Conservation (phyloP, 371 early-diverging fungal genomes). For the Mortierella sp. region DNA sequence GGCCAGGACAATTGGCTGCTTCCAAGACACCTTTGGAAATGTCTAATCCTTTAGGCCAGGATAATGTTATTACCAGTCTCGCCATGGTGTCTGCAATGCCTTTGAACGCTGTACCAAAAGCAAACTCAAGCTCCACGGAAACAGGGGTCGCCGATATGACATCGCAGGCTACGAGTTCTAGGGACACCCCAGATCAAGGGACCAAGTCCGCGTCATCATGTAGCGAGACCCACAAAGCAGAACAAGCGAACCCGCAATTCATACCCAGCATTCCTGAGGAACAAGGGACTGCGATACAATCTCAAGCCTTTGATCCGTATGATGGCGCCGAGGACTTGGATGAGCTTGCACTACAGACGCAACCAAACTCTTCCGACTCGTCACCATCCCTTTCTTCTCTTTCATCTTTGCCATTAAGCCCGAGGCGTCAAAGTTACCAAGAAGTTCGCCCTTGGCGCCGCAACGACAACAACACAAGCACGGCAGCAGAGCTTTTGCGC, state of each 20-base stretch:
- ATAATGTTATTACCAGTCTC: background rate
- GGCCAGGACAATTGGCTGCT: background rate
- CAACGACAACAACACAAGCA: no score
- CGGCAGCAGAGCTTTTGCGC: no score
- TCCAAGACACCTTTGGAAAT: background rate
- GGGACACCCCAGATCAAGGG: no score
- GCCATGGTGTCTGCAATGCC: constrained; percentile 2
- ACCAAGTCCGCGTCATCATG: no score
- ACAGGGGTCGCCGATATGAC: background rate
- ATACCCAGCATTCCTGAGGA: background rate
- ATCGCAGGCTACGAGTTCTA: no score
- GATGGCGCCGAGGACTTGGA: background rate
- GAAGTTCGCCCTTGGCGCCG: no score
- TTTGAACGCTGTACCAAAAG: background rate
- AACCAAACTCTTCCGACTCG: constrained; percentile 17
- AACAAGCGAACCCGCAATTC: background rate
- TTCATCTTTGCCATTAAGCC: background rate
- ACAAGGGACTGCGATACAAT: background rate
- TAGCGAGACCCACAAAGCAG: background rate
- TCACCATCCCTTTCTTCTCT: constrained; percentile 9
- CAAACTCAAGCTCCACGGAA: background rate
- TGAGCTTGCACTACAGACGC: background rate
- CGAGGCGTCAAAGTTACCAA: background rate
- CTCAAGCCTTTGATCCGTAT: background rate
- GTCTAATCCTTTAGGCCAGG: background rate